phyloP scores from a whole-genome alignment of 2,329 filamentous ascomycete genomes.

The Beauveria bassiana region DNA sequence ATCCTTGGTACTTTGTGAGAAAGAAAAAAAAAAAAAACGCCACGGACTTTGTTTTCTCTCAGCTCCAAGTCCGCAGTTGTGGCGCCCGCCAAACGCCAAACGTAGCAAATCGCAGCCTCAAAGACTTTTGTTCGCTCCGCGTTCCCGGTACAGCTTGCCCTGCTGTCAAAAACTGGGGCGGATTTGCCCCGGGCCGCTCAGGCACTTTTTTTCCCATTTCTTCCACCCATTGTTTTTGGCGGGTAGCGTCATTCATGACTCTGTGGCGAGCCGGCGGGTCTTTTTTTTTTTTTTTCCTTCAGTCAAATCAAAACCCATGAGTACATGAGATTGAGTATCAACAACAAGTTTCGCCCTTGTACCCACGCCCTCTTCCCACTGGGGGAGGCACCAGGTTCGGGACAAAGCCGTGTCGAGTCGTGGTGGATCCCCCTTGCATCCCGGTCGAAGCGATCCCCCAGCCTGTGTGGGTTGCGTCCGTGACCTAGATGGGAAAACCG shows the following conservation, averaged over 20 bases:
- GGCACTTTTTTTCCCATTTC: conserved; percentile 1
- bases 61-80: conserved; percentile 3
- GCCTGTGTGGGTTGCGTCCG: background rate
- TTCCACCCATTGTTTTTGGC: background rate
- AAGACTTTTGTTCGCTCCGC: too few relatives aligned
- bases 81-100: background rate
- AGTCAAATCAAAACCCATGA: too few relatives aligned
- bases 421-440: background rate
- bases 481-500: background rate
- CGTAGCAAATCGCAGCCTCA: background rate
- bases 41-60: background rate
- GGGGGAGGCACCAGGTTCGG: too few relatives aligned
- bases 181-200: conserved; percentile 8
- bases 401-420: background rate
- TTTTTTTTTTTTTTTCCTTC: too few relatives aligned
- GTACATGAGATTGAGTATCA: too few relatives aligned
- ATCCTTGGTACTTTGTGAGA: too few relatives aligned
- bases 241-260: background rate
- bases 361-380: too few relatives aligned
- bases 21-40: background rate
- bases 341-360: too few relatives aligned
- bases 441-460: background rate
- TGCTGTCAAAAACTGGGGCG: conserved; percentile 2
- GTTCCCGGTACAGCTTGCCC: too few relatives aligned
- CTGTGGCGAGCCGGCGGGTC: too few relatives aligned